Conservation (phyloP, 768 basidiomycete species). For the Rhodosporidiobolus odoratus region DNA sequence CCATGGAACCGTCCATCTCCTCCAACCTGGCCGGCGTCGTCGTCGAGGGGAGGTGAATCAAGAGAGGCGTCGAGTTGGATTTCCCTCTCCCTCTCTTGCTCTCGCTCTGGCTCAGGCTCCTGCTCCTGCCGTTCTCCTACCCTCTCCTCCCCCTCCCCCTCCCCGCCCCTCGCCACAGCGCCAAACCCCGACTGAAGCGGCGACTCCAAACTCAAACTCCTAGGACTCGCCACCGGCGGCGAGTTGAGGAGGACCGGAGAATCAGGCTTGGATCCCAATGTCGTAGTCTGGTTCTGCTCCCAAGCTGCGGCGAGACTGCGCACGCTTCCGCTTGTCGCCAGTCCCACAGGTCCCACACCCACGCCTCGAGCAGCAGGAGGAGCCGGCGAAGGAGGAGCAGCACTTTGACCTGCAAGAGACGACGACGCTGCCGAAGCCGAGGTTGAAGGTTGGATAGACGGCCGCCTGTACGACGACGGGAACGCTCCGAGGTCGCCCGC, state of each 20-base stretch:
- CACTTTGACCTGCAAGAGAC: neutral
- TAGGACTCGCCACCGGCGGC: neutral
- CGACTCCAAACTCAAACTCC: neutral
- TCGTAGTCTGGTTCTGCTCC: neutral
- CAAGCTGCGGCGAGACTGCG: conserved; percentile 3
- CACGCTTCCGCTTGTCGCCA: conserved; percentile 4
- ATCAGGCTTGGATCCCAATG: too few species aligned
- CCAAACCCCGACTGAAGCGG: too few species aligned
- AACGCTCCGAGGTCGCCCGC: conserved; percentile 17
- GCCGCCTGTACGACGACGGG: neutral
- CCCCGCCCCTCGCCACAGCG: neutral
- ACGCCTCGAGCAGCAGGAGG: too few species aligned
- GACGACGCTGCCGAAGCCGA: neutral
- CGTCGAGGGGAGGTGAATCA: neutral
- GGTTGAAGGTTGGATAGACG: neutral
- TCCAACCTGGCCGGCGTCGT: too few species aligned
- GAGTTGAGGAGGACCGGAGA: neutral
- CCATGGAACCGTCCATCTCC: too few species aligned
- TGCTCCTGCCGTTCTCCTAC: neutral
- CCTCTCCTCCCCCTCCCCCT: neutral
- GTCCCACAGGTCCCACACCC: too few species aligned
- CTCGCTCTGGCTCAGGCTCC: too few species aligned
- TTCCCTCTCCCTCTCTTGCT: too few species aligned
- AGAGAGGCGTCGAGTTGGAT: too few species aligned
- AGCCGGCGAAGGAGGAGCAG: too few species aligned